Conservation (phyloP, 1,139 yeast species). For the Yamadazyma buinensis region DNA sequence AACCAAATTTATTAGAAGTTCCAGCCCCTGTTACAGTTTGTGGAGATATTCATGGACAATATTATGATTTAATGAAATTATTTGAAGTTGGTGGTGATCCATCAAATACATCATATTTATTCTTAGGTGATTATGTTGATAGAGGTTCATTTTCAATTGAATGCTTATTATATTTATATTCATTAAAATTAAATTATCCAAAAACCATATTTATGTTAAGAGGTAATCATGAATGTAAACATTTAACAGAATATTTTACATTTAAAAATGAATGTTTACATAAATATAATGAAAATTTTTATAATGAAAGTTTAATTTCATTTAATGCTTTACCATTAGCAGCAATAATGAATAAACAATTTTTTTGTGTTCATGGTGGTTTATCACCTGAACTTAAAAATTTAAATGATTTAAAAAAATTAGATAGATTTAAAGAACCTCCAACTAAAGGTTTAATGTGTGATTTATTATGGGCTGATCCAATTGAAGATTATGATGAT, state of each 20-base stretch:
- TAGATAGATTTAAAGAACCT: slow-evolving; percentile 86
- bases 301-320: slow-evolving; percentile 72
- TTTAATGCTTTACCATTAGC: slow-evolving; percentile 90
- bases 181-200: slow-evolving; percentile 78
- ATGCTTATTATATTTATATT: slow-evolving; percentile 74
- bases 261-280: slow-evolving; percentile 88
- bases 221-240: slow-evolving; percentile 95
- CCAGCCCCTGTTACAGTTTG: slow-evolving; percentile 96
- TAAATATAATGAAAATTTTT: slow-evolving; percentile 67
- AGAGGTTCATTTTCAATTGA: slow-evolving; percentile 92
- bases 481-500: slow-evolving; percentile 85
- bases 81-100: slow-evolving; percentile 97
- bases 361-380: slow-evolving; percentile 98
- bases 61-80: slow-evolving; percentile 82
- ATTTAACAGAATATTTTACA: slow-evolving; percentile 90
- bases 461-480: slow-evolving; percentile 96
- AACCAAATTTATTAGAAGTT: slow-evolving; percentile 76
- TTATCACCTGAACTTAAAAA: slow-evolving; percentile 78
- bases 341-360: slow-evolving; percentile 91
- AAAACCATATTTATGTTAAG: slow-evolving; percentile 75
- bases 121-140: slow-evolving; percentile 94
- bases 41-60: slow-evolving; percentile 97
- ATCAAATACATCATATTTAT: slow-evolving; percentile 66
- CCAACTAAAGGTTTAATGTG: slow-evolving; percentile 95
- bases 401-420: slow-evolving; percentile 62